A percentile compares a stretch with the other conserved stretches of the same genome.
These are phyloP conservation scores for Amanita inopinata DNA, from an alignment of 768 basidiomycete genomes.

Conservation along the genomic window DNA sequence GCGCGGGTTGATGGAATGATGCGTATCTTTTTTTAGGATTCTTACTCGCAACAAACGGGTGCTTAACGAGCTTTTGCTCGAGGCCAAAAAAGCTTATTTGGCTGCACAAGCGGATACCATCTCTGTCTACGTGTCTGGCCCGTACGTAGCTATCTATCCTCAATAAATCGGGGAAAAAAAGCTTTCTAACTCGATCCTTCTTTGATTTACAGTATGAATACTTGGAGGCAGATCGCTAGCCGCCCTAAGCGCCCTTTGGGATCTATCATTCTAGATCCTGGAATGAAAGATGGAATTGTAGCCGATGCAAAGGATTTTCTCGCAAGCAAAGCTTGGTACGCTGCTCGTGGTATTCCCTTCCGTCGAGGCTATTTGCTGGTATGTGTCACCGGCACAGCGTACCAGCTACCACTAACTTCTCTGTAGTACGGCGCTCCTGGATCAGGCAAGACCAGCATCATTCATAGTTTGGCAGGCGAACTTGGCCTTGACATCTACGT, in stretches of 20 bases:
- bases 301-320: conserved; percentile 68
- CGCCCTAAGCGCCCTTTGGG: conserved; percentile 55
- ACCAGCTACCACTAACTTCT: not conserved
- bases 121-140: conserved; percentile 41
- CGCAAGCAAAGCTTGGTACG: conserved; percentile 60
- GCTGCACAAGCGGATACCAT: conserved; percentile 43
- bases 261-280: conserved; percentile 65
- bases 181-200: too few species aligned
- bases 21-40: too few species aligned
- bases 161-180: too few species aligned
- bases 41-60: conserved; percentile 34
- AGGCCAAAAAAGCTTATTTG: conserved; percentile 42
- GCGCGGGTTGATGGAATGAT: too few species aligned
- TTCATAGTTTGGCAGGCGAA: conserved; percentile 62
- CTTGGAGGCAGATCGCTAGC: conserved; percentile 46
- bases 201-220: conserved; percentile 16
- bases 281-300: conserved; percentile 53
- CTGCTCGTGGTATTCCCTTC: conserved; percentile 71
- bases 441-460: conserved; percentile 62
- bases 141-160: too few species aligned
- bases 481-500: conserved; percentile 59
- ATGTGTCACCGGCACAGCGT: not conserved
- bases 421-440: conserved; percentile 59
- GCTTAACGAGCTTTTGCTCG: conserved; percentile 42
- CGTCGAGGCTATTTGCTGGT: conserved; percentile 66